These are phyloP conservation scores for Lolium rigidum DNA, from an alignment of 176 grass and related monocot species.

Conservation along the genomic window DNA sequence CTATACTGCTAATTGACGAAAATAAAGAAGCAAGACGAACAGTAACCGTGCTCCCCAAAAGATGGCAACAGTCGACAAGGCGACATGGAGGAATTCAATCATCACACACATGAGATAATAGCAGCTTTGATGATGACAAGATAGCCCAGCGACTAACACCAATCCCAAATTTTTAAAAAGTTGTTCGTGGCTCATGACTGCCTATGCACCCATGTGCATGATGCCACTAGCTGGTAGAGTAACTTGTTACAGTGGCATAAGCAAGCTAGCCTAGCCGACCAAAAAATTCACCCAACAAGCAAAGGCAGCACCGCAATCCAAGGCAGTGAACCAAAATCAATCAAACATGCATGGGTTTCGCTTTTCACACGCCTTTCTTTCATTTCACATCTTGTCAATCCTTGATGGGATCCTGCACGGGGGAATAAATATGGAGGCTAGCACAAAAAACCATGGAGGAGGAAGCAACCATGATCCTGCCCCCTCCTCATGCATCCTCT, in stretches of 20 bases:
- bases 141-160: slow-evolving; percentile 41
- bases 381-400: slow-evolving; percentile 76
- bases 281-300: slow-evolving; percentile 17
- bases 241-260: background rate
- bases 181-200: slow-evolving; percentile 19
- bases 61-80: slow-evolving; percentile 43
- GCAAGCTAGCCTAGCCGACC: slow-evolving; percentile 22
- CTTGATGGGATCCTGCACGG: slow-evolving; percentile 56
- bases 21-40: slow-evolving; percentile 52
- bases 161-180: slow-evolving; percentile 19
- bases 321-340: slow-evolving; percentile 18
- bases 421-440: slow-evolving; percentile 51
- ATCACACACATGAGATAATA: slow-evolving; percentile 66
- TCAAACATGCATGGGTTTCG: slow-evolving; percentile 30
- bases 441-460: slow-evolving; percentile 55
- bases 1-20: background rate
- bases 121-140: slow-evolving; percentile 57
- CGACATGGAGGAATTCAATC: slow-evolving; percentile 44
- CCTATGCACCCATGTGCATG: slow-evolving; percentile 26
- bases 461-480: slow-evolving; percentile 40
- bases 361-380: slow-evolving; percentile 59
- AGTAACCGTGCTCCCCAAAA: slow-evolving; percentile 37
- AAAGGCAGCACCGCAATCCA: background rate
- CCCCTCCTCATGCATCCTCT: too few relatives aligned
- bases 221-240: background rate